Percentiles rank a stretch among this genome's conserved stretches.
Conservation (phyloP, 139 green algal genomes). For the Chlorella sorokiniana region DNA sequence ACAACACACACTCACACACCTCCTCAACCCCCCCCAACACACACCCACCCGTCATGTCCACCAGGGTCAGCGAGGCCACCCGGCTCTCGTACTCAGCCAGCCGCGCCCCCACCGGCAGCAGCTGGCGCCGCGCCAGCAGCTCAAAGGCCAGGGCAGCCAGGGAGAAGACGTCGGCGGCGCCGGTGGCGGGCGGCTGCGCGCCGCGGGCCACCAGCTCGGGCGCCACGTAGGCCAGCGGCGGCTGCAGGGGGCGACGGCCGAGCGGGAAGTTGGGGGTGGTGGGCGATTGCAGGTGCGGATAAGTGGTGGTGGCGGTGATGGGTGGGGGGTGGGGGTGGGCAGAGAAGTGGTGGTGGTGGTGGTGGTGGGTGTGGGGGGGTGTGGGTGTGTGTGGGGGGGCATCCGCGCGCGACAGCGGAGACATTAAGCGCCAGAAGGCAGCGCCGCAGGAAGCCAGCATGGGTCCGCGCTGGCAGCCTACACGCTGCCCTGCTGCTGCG, state of each 20-base stretch:
- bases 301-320: too few species aligned
- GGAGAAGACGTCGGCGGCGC: constrained; percentile 77
- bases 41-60: constrained; percentile 40
- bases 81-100: constrained; percentile 48
- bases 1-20: neutral
- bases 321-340: too few species aligned
- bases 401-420: too few species aligned
- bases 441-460: too few species aligned
- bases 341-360: too few species aligned
- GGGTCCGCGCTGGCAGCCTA: too few species aligned
- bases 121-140: constrained; percentile 43
- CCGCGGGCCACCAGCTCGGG: constrained; percentile 71
- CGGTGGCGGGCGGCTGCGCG: constrained; percentile 16
- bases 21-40: neutral
- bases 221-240: constrained; percentile 70
- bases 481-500: too few species aligned
- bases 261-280: too few species aligned
- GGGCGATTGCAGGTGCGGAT: too few species aligned
- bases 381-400: too few species aligned
- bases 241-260: constrained; percentile 59
- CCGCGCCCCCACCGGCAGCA: constrained; percentile 42
- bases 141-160: constrained; percentile 73
- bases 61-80: constrained; percentile 38
- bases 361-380: too few species aligned
- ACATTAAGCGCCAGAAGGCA: too few species aligned